These are phyloP conservation scores for Debaryomyces prosopidis DNA, from an alignment of 805 yeast genomes.

Conservation along the genomic window DNA sequence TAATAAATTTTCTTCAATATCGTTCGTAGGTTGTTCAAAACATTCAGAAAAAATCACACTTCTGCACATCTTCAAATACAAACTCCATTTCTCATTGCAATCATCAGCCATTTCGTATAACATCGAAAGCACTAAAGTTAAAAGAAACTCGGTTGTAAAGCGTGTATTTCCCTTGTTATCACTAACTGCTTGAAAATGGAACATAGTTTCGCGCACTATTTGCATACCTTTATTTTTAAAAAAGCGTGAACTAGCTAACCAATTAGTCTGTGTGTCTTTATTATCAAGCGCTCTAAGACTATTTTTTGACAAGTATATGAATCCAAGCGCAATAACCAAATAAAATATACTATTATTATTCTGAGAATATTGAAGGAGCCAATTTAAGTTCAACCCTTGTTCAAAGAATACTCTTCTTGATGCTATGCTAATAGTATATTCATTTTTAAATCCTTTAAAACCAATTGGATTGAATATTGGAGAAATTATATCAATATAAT, in stretches of 20 bases:
- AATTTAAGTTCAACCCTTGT: constrained; percentile 21
- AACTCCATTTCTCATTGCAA: constrained; percentile 22
- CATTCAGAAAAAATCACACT: constrained; percentile 13
- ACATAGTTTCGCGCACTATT: constrained; percentile 9
- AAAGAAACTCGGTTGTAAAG: constrained; percentile 15
- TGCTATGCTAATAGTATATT: constrained; percentile 4
- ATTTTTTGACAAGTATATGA: constrained; percentile 22
- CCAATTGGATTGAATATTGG: constrained; percentile 32
- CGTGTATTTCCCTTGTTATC: neutral
- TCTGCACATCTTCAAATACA: constrained; percentile 19
- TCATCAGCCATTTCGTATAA: constrained; percentile 27
- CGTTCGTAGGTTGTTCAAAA: constrained; percentile 18
- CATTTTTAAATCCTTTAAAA: constrained; percentile 1
- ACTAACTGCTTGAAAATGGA: constrained; percentile 1
- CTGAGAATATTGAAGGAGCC: constrained; percentile 26
- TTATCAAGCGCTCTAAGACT: constrained; percentile 4
- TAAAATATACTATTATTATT: constrained; percentile 20
- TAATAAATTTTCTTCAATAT: constrained; percentile 18
- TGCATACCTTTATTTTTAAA: constrained; percentile 18
- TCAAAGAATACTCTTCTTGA: constrained; percentile 17
- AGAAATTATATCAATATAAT: constrained; percentile 24
- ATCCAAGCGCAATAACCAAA: constrained; percentile 24
- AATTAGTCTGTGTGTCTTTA: constrained; percentile 4
- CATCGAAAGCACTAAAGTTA: constrained; percentile 22
- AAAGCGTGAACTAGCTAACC: constrained; percentile 16